A percentile compares a stretch with the other conserved stretches of the same genome.
phyloP scores from a whole-genome alignment of 768 basidiomycete species.

The Suillus cothurnatus region DNA sequence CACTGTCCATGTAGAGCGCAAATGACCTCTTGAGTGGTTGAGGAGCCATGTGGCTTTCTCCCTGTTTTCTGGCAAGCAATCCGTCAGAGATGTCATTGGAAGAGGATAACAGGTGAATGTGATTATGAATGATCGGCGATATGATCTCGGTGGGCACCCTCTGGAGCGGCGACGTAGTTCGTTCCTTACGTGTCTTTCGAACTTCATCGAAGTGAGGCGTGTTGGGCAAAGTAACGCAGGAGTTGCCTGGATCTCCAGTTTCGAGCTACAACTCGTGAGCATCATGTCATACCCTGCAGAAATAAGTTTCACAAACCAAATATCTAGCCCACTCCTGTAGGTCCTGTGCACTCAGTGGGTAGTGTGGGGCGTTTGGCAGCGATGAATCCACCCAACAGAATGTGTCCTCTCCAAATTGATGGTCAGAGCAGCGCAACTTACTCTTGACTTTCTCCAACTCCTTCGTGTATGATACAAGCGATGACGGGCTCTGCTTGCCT shows the following conservation, averaged over 20 bases:
- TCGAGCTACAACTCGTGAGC: neutral
- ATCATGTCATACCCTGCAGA: neutral
- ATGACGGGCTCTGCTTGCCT: neutral
- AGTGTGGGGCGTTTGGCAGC: neutral
- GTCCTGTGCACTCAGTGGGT: neutral
- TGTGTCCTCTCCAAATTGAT: neutral
- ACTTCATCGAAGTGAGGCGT: neutral
- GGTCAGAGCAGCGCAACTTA: neutral
- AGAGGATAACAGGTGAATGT: neutral
- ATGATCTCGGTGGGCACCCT: neutral
- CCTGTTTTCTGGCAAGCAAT: neutral
- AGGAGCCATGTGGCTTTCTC: neutral
- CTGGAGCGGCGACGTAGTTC: neutral
- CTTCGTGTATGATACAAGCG: neutral
- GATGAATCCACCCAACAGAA: neutral
- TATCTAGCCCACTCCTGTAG: neutral
- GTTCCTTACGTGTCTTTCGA: neutral
- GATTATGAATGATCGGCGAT: neutral
- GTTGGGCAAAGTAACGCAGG: neutral
- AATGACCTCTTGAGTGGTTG: neutral
- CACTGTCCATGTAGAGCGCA: neutral
- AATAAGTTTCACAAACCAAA: neutral
- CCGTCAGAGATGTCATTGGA: neutral
- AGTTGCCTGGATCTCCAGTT: neutral
- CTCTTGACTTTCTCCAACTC: neutral